Evolutionary conservation across 176 grass and related monocot species (phyloP).

Genomic region (Aegilops tauschii): DNA sequence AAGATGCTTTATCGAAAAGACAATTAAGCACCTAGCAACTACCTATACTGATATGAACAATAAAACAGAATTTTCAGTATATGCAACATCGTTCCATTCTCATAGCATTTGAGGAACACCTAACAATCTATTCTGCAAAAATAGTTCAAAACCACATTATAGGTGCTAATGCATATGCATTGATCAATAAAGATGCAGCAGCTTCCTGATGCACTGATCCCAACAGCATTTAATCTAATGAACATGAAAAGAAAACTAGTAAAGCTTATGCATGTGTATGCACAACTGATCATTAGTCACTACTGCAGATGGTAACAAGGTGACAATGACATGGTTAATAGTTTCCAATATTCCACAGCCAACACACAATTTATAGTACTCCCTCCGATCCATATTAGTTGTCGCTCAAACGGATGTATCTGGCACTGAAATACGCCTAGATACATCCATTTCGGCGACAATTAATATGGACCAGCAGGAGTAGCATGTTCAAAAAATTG

Average conservation of each 20-base stretch:
- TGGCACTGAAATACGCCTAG: no score
- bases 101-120: background rate
- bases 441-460: no score
- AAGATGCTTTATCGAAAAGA: slow-evolving; percentile 1
- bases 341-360: background rate
- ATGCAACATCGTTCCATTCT: background rate
- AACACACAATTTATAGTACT: background rate
- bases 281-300: background rate
- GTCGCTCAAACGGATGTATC: no score
- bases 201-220: background rate
- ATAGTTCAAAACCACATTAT: background rate
- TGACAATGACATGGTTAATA: background rate
- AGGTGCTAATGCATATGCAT: background rate
- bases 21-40: background rate
- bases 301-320: background rate
- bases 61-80: background rate
- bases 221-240: background rate
- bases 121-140: slow-evolving; percentile 10
- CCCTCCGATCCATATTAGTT: no score
- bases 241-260: slow-evolving; percentile 8
- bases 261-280: slow-evolving; percentile 5
- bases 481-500: background rate
- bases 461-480: no score
- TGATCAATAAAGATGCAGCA: background rate
- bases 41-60: background rate